Evolutionary conservation across 768 basidiomycete genomes (phyloP).

Genomic region (Leucocoprinus birnbaumii): DNA sequence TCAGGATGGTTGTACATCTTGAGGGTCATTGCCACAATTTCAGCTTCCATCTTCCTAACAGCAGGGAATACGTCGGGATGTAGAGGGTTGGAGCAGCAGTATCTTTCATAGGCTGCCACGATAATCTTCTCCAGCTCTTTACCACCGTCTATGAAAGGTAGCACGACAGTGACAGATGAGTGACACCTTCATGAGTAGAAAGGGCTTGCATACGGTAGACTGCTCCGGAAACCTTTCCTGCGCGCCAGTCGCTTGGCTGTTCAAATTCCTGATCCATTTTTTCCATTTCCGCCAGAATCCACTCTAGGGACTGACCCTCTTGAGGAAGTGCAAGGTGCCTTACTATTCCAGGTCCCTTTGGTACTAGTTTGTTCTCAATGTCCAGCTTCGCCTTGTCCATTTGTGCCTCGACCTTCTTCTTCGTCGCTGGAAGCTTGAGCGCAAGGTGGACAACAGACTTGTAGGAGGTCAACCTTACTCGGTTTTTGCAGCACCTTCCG

Average conservation of each 20-base stretch:
- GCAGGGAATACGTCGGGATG: slow-evolving; percentile 95
- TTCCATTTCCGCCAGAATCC: slow-evolving; percentile 78
- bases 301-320: slow-evolving; percentile 61
- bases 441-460: slow-evolving; percentile 42
- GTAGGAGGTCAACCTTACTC: no score
- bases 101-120: slow-evolving; percentile 76
- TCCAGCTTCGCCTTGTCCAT: slow-evolving; percentile 62
- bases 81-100: slow-evolving; percentile 84
- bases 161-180: background rate
- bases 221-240: slow-evolving; percentile 80
- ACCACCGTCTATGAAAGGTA: slow-evolving; percentile 63
- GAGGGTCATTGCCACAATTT: slow-evolving; percentile 86
- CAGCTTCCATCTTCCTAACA: slow-evolving; percentile 95
- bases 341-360: slow-evolving; percentile 56
- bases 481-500: background rate
- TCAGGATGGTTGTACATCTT: slow-evolving; percentile 80
- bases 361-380: slow-evolving; percentile 68
- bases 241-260: slow-evolving; percentile 50
- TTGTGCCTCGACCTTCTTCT: slow-evolving; percentile 57
- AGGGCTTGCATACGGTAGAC: slow-evolving; percentile 68
- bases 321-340: slow-evolving; percentile 67
- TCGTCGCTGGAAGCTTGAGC: slow-evolving; percentile 59
- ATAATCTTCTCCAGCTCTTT: slow-evolving; percentile 78
- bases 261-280: slow-evolving; percentile 65
- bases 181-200: no score